These are phyloP conservation scores for Epicoccum sorghinum DNA, from an alignment of 2,329 filamentous ascomycete species.

Conservation along the genomic window DNA sequence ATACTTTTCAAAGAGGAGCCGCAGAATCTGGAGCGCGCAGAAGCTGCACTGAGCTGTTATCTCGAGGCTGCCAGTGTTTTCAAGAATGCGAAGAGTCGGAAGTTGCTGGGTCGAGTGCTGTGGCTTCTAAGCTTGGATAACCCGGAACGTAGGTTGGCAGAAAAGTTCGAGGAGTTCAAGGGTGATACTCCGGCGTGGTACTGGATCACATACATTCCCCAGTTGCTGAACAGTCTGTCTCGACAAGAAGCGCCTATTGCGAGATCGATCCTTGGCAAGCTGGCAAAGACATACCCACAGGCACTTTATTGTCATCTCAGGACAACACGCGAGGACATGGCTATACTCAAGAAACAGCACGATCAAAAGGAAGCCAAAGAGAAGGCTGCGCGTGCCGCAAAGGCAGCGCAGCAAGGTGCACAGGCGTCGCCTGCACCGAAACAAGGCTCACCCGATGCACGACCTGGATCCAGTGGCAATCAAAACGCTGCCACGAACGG, in stretches of 20 bases:
- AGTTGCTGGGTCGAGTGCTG: conserved; percentile 88
- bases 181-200: conserved; percentile 98
- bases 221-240: conserved; percentile 87
- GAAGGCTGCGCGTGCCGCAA: conserved; percentile 50
- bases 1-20: conserved; percentile 93
- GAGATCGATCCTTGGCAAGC: conserved; percentile 84
- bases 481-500: conserved; percentile 42
- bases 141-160: conserved; percentile 78
- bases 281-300: conserved; percentile 95
- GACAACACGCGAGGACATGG: conserved; percentile 92
- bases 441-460: conserved; percentile 44
- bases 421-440: conserved; percentile 46
- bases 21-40: conserved; percentile 78
- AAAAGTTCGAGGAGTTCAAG: conserved; percentile 94
- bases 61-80: conserved; percentile 94
- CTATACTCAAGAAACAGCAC: conserved; percentile 86
- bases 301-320: conserved; percentile 92
- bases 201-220: conserved; percentile 99
- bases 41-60: conserved; percentile 94
- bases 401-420: conserved; percentile 67
- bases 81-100: conserved; percentile 95
- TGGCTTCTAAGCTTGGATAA: conserved; percentile 97
- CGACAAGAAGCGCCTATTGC: conserved; percentile 90
- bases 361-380: conserved; percentile 66
- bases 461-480: conserved; percentile 40